Base-by-base conservation (phyloP, 2,329 filamentous ascomycete species). In the Scleromitrula shiraiana region DNA sequence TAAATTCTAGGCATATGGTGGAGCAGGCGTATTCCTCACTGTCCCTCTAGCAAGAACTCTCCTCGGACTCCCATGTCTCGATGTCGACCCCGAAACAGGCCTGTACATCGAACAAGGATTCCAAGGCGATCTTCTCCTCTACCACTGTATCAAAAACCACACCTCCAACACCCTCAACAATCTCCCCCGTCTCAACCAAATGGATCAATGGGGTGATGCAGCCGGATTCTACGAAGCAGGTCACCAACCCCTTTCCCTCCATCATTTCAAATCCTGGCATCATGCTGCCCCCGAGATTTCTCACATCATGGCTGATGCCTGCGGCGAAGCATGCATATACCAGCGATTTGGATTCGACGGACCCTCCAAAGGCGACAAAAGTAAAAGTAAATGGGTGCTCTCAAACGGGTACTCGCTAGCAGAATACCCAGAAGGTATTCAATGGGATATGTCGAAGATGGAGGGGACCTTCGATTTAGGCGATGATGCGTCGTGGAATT, bases 201-300 rank as follows among this genome's bases (percentile, higher is more conserved):
- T 57, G 35, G 62, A 64, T 41, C 56, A 62, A 50, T 62, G 59
- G 37, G 61, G 61, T 3, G 62, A 64, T 27, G 50, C 57, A 14
- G 52, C 55, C 22, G 62, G 62, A n/a, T 60, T 64, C 46, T 64
- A 64, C 42, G 62, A 64, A 46, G 57, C 53, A 17, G 62, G 62
- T 1, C 45, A 52, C 5, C 53, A 57, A 20, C 56, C 55, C 3
- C 53, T 64, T 4, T 56, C 53, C 26, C 37, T 64, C 7, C 62
- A 64, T 47, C 62, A 64, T 37, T 64, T 52, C 50, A 63, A 64
- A 49, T 59, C 60, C 7, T 64, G 62, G 62, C 62, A 64, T 20
- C 46, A 47, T 9, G 49, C 57, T 23, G 30, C 41, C 2, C 58
- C 58, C 2, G 58, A 51, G 0, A 49, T 49, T 17, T 54, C 56